Evolutionary conservation across 495 filamentous ascomycete species (phyloP), one percentile per base, ranked within the genome.

Genomic region (Cryomyces antarcticus): DNA sequence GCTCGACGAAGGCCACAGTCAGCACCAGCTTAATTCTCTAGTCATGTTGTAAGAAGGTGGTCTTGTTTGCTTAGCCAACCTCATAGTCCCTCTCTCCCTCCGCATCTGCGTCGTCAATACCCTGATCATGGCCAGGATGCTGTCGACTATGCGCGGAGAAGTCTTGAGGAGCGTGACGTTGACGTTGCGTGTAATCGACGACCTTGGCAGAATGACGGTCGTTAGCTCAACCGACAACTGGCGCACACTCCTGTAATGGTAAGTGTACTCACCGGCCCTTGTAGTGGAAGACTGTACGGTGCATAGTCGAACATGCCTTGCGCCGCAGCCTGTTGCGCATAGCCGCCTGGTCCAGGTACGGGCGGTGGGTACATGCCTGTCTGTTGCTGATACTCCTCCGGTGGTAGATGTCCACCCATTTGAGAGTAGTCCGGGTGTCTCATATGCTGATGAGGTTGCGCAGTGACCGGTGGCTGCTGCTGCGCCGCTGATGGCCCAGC

Each of bases 281-380:
- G n/a, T n/a, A n/a, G n/a, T n/a, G n/a, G n/a, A n/a, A n/a, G n/a
- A n/a, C n/a, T n/a, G n/a, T n/a, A 95, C 70, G 95, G 93, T 41
- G 67, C 70, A 49, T 77, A 73, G 41, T 69, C 57, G 54, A 83
- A 94, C 72, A 94, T 89, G n/a, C n/a, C n/a, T n/a, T n/a, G n/a
- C 50, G 75, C 76, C 37, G 73, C 68, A 51, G 76, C 77, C 34
- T 76, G 73, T 42, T 86, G 79, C 35, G 73, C 78, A 57, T 88
- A 87, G 28, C 71, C 67, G 34, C 70, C 69, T 30, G 71, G 65
- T 12, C 24, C 77, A 12, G 72, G 82, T 30, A 84, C 80, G 40
- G 82, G 74, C 10, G 71, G 71, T 7, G 75, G 66, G 59, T 93
- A 95, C 72, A 94, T 84, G 39, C 67, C 64, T 35, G 70, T 75